A percentile compares a stretch with the other conserved stretches of the same genome.
These are phyloP conservation scores for Aspergillus thermomutatus DNA, from an alignment of 2,329 filamentous ascomycete species.

Conservation along the genomic window DNA sequence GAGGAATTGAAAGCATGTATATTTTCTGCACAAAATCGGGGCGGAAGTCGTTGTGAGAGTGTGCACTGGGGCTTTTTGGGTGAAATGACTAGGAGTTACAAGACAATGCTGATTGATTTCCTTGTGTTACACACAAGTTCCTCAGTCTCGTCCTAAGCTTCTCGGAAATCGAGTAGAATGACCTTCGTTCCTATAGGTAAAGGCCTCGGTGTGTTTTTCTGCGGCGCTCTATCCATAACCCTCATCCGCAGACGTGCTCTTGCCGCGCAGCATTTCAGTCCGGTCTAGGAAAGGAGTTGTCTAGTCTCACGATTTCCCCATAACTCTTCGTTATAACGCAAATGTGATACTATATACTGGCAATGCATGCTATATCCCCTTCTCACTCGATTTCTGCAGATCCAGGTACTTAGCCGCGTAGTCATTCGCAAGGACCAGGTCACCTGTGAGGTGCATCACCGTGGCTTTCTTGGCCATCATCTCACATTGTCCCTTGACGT, in stretches of 20 bases:
- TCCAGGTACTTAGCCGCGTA: slow-evolving; percentile 64
- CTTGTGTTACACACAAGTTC: background rate
- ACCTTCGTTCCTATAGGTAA: background rate
- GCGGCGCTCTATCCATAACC: no score
- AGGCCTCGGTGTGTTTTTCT: background rate
- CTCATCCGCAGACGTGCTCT: background rate
- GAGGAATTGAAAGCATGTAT: slow-evolving; percentile 25
- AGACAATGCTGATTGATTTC: background rate
- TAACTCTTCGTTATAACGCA: background rate
- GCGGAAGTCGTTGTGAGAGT: slow-evolving; percentile 7
- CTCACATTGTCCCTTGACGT: slow-evolving; percentile 68
- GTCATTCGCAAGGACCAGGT: slow-evolving; percentile 61
- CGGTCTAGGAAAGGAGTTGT: background rate
- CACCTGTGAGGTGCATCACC: slow-evolving; percentile 68
- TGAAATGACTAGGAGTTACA: slow-evolving; percentile 16
- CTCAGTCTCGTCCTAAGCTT: background rate
- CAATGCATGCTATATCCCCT: background rate
- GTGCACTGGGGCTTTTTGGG: slow-evolving; percentile 10
- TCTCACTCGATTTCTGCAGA: slow-evolving; percentile 44
- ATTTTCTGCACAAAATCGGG: slow-evolving; percentile 23
- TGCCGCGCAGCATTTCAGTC: background rate
- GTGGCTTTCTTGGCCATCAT: slow-evolving; percentile 79
- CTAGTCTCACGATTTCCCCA: background rate
- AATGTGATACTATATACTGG: background rate
- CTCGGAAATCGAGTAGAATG: background rate